These are phyloP conservation scores for Podospora didyma DNA, from an alignment of 495 filamentous ascomycete species.

Conservation along the genomic window DNA sequence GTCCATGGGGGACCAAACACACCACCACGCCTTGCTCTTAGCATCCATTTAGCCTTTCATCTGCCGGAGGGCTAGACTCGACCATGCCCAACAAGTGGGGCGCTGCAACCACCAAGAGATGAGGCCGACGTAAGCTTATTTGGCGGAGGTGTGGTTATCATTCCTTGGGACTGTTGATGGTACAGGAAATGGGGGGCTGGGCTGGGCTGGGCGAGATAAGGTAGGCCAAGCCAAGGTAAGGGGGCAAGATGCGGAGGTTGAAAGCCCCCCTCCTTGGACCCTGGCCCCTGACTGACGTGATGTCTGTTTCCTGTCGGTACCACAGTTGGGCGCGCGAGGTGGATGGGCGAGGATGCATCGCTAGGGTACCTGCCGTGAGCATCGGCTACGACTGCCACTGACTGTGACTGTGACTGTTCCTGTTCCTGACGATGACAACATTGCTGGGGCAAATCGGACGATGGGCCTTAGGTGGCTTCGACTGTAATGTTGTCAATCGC, in stretches of 20 bases:
- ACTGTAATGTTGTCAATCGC: background rate
- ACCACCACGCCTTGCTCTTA: background rate
- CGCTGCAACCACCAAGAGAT: background rate
- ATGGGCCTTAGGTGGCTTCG: no score
- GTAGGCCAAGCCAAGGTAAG: no score
- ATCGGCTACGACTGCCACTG: background rate
- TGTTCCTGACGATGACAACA: background rate
- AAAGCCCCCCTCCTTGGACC: no score
- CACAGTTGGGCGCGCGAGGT: no score
- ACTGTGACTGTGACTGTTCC: no score
- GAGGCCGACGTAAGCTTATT: background rate
- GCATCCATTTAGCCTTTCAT: background rate
- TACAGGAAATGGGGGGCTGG: background rate
- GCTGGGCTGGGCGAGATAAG: background rate
- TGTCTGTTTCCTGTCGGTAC: no score
- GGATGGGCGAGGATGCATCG: no score
- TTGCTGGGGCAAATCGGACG: background rate
- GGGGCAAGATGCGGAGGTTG: no score
- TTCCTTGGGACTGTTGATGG: background rate
- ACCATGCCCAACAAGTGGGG: background rate
- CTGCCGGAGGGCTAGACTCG: background rate
- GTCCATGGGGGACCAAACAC: background rate
- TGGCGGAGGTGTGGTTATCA: background rate
- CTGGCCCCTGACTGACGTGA: no score
- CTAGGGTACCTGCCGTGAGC: no score